These are phyloP conservation scores for Aspergillus homomorphus DNA, from an alignment of 495 filamentous ascomycete genomes.

Conservation along the genomic window DNA sequence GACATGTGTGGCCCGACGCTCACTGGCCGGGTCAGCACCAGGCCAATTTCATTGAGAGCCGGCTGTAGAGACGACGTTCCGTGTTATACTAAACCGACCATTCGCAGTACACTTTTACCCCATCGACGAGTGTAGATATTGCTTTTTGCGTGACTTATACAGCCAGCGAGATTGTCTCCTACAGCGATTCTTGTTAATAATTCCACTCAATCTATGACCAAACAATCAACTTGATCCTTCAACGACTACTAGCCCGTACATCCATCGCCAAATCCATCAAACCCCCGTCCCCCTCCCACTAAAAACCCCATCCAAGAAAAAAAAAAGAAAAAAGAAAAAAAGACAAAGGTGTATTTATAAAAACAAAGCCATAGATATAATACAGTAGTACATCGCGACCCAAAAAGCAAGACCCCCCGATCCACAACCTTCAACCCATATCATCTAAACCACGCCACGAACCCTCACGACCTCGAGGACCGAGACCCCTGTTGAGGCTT, in stretches of 20 bases:
- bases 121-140: background rate
- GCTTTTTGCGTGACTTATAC: background rate
- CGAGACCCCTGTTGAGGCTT: background rate
- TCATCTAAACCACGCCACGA: background rate
- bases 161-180: background rate
- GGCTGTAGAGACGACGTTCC: constrained; percentile 38
- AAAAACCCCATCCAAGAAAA: no score
- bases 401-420: background rate
- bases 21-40: constrained; percentile 73
- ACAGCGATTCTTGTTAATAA: no score
- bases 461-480: background rate
- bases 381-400: background rate
- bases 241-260: no score
- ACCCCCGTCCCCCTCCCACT: no score
- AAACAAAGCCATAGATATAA: background rate
- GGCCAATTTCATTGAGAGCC: constrained; percentile 59
- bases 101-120: background rate
- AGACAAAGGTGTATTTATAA: background rate
- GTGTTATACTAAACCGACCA: no score
- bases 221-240: no score
- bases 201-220: no score
- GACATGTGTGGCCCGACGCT: constrained; percentile 77
- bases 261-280: no score
- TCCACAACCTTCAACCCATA: background rate
- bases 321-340: no score